Evolutionary conservation across 345 rosid genomes (phyloP), one percentile per base, ranked within the genome.

Genomic region (Capsella bursapastoris): DNA sequence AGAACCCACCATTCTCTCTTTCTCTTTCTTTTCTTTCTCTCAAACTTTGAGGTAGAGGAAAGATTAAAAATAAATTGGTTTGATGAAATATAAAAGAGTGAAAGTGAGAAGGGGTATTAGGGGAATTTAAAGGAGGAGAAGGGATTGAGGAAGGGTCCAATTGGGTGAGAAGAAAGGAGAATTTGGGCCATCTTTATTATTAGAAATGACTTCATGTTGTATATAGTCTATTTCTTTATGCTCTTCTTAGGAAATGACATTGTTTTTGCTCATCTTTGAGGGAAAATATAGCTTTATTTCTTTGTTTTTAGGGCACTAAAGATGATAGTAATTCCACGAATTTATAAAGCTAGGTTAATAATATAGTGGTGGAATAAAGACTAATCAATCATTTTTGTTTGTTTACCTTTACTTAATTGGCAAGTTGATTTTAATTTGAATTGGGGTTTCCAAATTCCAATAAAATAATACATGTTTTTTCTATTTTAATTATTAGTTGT

Each of bases 1-100:
- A 77, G 84, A 81, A 82, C 86, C 80, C 86, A 89, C 97, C 97
- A 91, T 89, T 65, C 40, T 70, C 66, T 77, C 50, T 71, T 16
- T 66, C 4, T 57, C 3, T 51, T 40, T 68, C n/a, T 60, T 44
- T 14, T 74, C 52, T 79, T n/a, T 74, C 68, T 78, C 73, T 68
- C 83, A 76, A 78, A 53, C 82, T 72, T 61, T 70, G 75, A 64
- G 63, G 71, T 37, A 63, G 64, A 44, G 37, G 68, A 41, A 40
- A 50, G 5, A 56, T 16, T 0, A 28, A 38, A 22, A 34, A 34
- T 22, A 22, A 22, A 22, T 22, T 22, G 48, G 51, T 38, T 70
- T 34, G 16, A 16, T 32, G 66, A 44, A 62, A 50, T 58, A 58
- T 83, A 70, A 22, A 22, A 60, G 78, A 64, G 70, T 75, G 77